phyloP scores from a whole-genome alignment of 2,329 filamentous ascomycete genomes.

The Aspergillus brunneoviolaceus region DNA sequence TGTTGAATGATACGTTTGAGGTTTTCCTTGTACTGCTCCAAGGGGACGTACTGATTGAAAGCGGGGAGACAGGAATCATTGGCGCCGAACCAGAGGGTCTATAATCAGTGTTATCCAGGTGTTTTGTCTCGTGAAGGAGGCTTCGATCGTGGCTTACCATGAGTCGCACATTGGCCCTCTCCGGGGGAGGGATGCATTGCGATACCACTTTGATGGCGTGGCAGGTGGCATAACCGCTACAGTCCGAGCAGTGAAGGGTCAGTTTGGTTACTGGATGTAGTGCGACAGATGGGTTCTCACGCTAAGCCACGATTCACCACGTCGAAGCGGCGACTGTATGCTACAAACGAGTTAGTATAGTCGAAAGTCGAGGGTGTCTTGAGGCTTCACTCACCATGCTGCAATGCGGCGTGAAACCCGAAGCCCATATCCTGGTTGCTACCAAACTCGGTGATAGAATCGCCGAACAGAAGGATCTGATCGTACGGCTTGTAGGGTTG shows the following conservation, averaged over 20 bases:
- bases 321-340: constrained; percentile 74
- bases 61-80: constrained; percentile 78
- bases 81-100: constrained; percentile 82
- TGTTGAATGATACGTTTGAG: constrained; percentile 71
- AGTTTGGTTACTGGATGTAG: constrained; percentile 10
- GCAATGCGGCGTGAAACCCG: constrained; percentile 70
- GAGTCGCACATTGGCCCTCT: constrained; percentile 48
- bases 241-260: constrained; percentile 1
- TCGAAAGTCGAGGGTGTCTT: constrained; percentile 3
- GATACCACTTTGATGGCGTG: constrained; percentile 70
- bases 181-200: constrained; percentile 67
- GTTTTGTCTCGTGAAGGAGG: background rate
- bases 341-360: constrained; percentile 44
- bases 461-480: constrained; percentile 81
- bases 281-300: constrained; percentile 28
- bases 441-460: constrained; percentile 77
- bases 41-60: constrained; percentile 71
- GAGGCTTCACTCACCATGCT: constrained; percentile 57
- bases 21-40: constrained; percentile 74
- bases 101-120: constrained; percentile 4
- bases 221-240: constrained; percentile 75
- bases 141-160: constrained; percentile 35
- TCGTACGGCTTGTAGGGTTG: constrained; percentile 53
- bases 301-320: constrained; percentile 84
- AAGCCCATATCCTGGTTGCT: constrained; percentile 65